These are phyloP conservation scores for Xylariaceae sp. DNA, from an alignment of 2,329 filamentous ascomycete genomes.

Conservation along the genomic window DNA sequence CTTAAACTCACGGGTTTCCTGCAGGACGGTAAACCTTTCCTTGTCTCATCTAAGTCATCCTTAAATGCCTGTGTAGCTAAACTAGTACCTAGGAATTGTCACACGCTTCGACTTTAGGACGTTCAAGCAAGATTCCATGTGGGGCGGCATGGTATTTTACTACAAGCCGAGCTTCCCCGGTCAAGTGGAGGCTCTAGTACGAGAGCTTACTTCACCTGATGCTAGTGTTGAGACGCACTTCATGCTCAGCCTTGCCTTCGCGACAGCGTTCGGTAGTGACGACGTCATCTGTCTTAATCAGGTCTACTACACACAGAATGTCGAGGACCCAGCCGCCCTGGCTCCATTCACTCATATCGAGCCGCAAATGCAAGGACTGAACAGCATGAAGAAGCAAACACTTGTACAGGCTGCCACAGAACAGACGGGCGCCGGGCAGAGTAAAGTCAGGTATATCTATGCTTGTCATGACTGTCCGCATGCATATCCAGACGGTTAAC, in stretches of 20 bases:
- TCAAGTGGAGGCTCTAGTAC: constrained; percentile 14
- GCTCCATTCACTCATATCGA: background rate
- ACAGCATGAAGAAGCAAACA: background rate
- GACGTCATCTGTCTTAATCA: constrained; percentile 7
- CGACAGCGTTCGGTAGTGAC: background rate
- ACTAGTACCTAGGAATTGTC: constrained; percentile 8
- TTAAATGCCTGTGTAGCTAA: too few relatives aligned
- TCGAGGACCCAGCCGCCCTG: constrained; percentile 1
- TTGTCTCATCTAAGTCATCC: too few relatives aligned
- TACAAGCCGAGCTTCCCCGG: constrained; percentile 7
- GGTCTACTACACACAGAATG: constrained; percentile 15
- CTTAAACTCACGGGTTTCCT: too few relatives aligned
- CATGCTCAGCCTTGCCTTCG: constrained; percentile 18
- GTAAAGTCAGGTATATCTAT: too few relatives aligned
- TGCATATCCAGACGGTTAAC: too few relatives aligned
- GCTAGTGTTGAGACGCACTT: constrained; percentile 6
- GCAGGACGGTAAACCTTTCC: background rate
- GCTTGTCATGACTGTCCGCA: too few relatives aligned
- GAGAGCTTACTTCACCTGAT: constrained; percentile 3
- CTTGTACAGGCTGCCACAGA: constrained; percentile 2
- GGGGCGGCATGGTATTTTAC: constrained; percentile 17
- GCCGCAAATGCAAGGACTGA: background rate
- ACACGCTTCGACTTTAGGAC: constrained; percentile 15
- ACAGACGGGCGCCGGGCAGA: background rate
- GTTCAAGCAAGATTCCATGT: constrained; percentile 21